phyloP scores from a whole-genome alignment of 768 basidiomycete species.

The Leccinum obscurum region DNA sequence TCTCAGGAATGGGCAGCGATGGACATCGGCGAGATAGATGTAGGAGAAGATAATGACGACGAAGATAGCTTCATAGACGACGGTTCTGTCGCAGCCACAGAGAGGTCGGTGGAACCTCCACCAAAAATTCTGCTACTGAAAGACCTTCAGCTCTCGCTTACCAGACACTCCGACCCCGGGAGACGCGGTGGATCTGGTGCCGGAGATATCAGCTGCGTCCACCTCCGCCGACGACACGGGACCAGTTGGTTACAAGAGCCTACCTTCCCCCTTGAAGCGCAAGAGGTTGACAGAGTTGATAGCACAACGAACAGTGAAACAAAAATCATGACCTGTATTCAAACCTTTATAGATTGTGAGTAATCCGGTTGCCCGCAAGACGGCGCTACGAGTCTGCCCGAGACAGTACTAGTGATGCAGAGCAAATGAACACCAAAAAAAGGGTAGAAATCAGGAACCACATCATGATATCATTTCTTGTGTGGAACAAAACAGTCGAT shows the following conservation, averaged over 20 bases:
- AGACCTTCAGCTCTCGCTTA: conserved; percentile 3
- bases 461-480: conserved; percentile 41
- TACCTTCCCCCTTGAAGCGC: conserved; percentile 25
- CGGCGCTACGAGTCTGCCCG: conserved; percentile 19
- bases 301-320: conserved; percentile 7
- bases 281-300: conserved; percentile 18
- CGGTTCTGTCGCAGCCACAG: neutral
- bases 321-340: neutral
- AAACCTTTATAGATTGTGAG: too few species aligned
- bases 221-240: conserved; percentile 1
- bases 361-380: neutral
- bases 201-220: neutral
- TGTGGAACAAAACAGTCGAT: conserved; percentile 61
- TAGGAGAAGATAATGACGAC: conserved; percentile 8
- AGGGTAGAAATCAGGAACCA: conserved; percentile 9
- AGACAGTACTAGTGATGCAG: conserved; percentile 16
- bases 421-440: conserved; percentile 6
- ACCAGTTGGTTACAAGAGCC: conserved; percentile 15
- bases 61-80: conserved; percentile 8
- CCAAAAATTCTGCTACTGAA: conserved; percentile 9
- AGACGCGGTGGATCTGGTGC: conserved; percentile 6
- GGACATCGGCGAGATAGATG: conserved; percentile 12
- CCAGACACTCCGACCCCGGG: neutral
- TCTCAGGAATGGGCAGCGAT: conserved; percentile 20
- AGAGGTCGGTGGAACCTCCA: conserved; percentile 14